Percentiles rank a stretch among this genome's conserved stretches.
These are phyloP conservation scores for Exserohilum turcica DNA, from an alignment of 2,329 filamentous ascomycete genomes.

Conservation along the genomic window DNA sequence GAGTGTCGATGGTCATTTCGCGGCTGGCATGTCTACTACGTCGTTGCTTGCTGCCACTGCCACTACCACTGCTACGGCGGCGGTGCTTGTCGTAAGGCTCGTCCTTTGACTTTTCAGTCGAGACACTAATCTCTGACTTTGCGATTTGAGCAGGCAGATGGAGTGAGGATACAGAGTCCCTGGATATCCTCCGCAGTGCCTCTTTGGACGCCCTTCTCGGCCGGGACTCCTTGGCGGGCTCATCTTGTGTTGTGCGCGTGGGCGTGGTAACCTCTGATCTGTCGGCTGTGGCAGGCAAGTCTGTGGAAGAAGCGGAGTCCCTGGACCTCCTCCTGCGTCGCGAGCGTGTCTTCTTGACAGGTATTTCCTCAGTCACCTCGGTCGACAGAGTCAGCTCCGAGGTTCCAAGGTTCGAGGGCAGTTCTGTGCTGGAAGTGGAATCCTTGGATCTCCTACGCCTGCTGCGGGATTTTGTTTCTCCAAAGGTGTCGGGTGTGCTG, in stretches of 20 bases:
- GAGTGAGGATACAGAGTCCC: slow-evolving; percentile 35
- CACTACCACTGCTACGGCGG: slow-evolving; percentile 30
- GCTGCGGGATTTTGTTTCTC: slow-evolving; percentile 52
- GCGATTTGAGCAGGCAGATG: slow-evolving; percentile 31
- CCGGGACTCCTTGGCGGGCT: slow-evolving; percentile 36
- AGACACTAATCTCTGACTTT: slow-evolving; percentile 35
- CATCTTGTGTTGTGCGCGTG: slow-evolving; percentile 27
- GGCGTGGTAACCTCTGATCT: slow-evolving; percentile 35
- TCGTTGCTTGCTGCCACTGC: slow-evolving; percentile 33
- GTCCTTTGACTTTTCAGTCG: slow-evolving; percentile 29
- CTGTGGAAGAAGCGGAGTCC: slow-evolving; percentile 36
- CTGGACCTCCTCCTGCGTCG: slow-evolving; percentile 39
- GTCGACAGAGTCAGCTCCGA: slow-evolving; percentile 35
- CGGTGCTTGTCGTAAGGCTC: slow-evolving; percentile 22
- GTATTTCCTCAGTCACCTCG: slow-evolving; percentile 26
- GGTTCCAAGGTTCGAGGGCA: slow-evolving; percentile 30
- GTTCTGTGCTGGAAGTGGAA: slow-evolving; percentile 36
- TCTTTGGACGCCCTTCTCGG: slow-evolving; percentile 23
- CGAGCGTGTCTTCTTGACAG: slow-evolving; percentile 36
- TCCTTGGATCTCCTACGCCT: slow-evolving; percentile 36
- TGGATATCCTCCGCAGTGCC: slow-evolving; percentile 23
- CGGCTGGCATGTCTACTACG: slow-evolving; percentile 34
- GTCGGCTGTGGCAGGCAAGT: slow-evolving; percentile 28
- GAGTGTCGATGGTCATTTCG: slow-evolving; percentile 34
- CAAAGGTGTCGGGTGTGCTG: slow-evolving; percentile 60